Conservation (phyloP, 2,329 filamentous ascomycete species). For the Dissoconium aciculare region DNA sequence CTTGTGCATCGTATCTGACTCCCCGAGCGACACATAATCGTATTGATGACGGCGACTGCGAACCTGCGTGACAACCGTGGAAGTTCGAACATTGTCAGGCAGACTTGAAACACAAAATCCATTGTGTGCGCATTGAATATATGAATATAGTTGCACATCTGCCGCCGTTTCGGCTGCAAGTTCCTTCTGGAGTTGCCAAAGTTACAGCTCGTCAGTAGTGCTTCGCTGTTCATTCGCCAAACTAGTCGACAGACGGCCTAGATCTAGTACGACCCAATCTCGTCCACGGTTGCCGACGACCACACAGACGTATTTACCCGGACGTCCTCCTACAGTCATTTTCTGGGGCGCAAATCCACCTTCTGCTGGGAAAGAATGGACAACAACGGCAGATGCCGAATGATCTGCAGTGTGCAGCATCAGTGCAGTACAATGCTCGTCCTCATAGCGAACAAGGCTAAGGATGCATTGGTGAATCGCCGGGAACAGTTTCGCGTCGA, state of each 20-base stretch:
- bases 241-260: constrained; percentile 26
- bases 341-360: constrained; percentile 34
- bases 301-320: constrained; percentile 37
- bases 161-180: too few relatives aligned
- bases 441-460: constrained; percentile 1
- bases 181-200: too few relatives aligned
- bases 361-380: constrained; percentile 33
- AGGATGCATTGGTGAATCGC: constrained; percentile 2
- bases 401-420: not conserved
- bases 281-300: constrained; percentile 40
- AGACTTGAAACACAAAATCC: too few relatives aligned
- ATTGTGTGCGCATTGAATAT: too few relatives aligned
- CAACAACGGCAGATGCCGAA: constrained; percentile 17
- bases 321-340: constrained; percentile 42
- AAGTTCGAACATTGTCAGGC: too few relatives aligned
- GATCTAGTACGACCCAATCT: constrained; percentile 42
- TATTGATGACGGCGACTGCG: too few relatives aligned
- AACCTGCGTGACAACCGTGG: too few relatives aligned
- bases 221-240: not conserved
- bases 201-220: not conserved
- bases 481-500: not conserved
- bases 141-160: too few relatives aligned
- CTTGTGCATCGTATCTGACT: too few relatives aligned
- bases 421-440: not conserved
- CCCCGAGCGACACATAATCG: too few relatives aligned